Base-by-base conservation (phyloP, 2,329 filamentous ascomycete species). In the Tolypocladium cylindrosporum region DNA sequence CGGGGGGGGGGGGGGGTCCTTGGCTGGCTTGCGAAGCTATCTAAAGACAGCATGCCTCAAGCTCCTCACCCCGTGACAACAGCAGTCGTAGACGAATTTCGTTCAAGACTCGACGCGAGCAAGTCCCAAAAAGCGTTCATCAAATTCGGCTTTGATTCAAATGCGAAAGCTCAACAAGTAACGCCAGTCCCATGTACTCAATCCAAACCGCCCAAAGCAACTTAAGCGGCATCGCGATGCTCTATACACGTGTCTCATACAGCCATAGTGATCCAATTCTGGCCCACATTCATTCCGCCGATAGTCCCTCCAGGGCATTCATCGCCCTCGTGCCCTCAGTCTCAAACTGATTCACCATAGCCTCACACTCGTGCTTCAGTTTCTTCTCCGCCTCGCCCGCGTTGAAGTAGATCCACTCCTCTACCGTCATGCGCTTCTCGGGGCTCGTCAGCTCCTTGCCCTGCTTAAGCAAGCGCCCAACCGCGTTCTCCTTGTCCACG, bases 351-450 rank as follows among this genome's bases (percentile, higher is more conserved):
- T 80, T 82, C 6, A 99, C 90, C 71, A 96, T 83, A 34, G 84
- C 77, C 75, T 97, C 93, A 67, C 91, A 96, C 69, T 95, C 89
- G 41, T 80, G 75, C 67, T 87, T 87, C 57, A 99, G 76, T 70
- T 85, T 87, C 72, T 86, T 84, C 75, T 97, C 92, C 0, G 90
- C 91, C 68, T 87, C 79, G 60, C 82, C 81, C 0, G 94, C 94
- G 64, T 94, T 92, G 72, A 87, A 83, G 59, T 86, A 78, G 43
- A 99, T 88, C 91, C 93, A 99, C 71, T 97, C 86, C 71, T 96
- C 91, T 0, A 97, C 90, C 6, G 86, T 93, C 92, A 99, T 96
- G 42, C 81, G 78, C 76, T 88, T 91, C 75, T 97, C 94, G 0
- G 86, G 83, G 56, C 81, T 88, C 2, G 83, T 87, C 56, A 99